Evolutionary conservation across 768 basidiomycete species (phyloP).

Genomic region (Mycena vitilis): DNA sequence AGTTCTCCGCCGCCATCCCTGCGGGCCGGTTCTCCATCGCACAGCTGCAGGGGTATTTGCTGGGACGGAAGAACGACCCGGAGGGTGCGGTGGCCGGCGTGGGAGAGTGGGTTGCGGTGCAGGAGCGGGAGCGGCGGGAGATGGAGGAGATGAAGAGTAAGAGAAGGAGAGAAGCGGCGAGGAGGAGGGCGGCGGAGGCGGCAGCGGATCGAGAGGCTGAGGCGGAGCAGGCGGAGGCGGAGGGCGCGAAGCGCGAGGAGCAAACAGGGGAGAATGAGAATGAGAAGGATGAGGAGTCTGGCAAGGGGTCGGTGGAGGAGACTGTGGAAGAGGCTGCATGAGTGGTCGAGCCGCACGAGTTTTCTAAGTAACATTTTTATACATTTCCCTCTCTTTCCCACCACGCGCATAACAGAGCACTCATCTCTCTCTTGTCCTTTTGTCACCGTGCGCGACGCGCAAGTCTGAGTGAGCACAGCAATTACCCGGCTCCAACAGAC

Average conservation of each 20-base stretch:
- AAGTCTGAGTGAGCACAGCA: no score
- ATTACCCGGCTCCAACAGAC: no score
- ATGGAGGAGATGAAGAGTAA: conserved; percentile 31
- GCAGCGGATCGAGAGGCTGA: conserved; percentile 25
- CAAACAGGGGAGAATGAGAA: not conserved
- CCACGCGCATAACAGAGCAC: no score
- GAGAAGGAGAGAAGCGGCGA: conserved; percentile 23
- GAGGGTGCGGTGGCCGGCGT: conserved; percentile 28
- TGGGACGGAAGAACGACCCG: conserved; percentile 38
- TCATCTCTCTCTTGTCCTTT: no score
- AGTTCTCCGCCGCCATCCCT: conserved; percentile 45
- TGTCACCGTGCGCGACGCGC: no score
- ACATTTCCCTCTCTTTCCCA: no score
- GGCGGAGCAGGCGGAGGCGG: not conserved
- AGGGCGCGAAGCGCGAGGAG: not conserved
- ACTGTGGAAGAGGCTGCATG: no score
- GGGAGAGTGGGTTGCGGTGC: conserved; percentile 24
- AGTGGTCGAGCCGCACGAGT: no score
- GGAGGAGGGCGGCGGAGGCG: conserved; percentile 28
- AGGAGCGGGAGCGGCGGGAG: conserved; percentile 30
- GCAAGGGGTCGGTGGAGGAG: no score
- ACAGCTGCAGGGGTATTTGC: conserved; percentile 52
- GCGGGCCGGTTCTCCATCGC: conserved; percentile 46
- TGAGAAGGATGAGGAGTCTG: not conserved
- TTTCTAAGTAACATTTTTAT: no score